phyloP scores from a whole-genome alignment of 352 stramenopile species.

The Phytophthora meadii region DNA sequence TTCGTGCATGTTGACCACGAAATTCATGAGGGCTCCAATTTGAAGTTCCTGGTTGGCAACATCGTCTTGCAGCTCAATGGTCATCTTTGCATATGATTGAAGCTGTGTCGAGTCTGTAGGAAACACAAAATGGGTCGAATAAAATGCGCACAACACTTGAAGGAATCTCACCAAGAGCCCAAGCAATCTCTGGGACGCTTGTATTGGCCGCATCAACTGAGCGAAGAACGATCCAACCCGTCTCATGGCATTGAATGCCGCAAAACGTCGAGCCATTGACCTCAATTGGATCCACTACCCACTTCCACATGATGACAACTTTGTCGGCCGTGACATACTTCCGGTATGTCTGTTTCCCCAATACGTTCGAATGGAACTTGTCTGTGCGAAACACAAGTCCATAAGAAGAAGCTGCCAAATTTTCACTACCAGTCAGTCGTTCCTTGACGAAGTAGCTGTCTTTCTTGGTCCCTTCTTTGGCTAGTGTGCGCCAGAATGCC shows the following conservation, averaged over 20 bases:
- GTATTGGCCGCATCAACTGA: neutral
- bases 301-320: conserved; percentile 56
- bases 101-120: conserved; percentile 33
- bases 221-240: conserved; percentile 40
- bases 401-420: conserved; percentile 31
- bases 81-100: conserved; percentile 60
- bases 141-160: no score
- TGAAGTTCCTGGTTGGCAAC: conserved; percentile 49
- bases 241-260: conserved; percentile 44
- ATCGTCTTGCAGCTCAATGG: conserved; percentile 56
- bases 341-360: conserved; percentile 52
- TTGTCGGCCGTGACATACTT: conserved; percentile 39
- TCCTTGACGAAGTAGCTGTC: conserved; percentile 41
- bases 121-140: no score
- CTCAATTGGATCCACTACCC: conserved; percentile 47
- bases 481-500: conserved; percentile 48
- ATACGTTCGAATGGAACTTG: conserved; percentile 41
- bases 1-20: conserved; percentile 47
- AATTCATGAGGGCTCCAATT: conserved; percentile 44
- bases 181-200: no score
- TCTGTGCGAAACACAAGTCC: conserved; percentile 30
- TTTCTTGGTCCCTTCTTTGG: conserved; percentile 33
- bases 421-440: conserved; percentile 28
- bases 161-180: neutral
- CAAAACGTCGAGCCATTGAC: conserved; percentile 39